Conservation (phyloP, 345 rosid species). For the Excoecaria cochinchinensis region DNA sequence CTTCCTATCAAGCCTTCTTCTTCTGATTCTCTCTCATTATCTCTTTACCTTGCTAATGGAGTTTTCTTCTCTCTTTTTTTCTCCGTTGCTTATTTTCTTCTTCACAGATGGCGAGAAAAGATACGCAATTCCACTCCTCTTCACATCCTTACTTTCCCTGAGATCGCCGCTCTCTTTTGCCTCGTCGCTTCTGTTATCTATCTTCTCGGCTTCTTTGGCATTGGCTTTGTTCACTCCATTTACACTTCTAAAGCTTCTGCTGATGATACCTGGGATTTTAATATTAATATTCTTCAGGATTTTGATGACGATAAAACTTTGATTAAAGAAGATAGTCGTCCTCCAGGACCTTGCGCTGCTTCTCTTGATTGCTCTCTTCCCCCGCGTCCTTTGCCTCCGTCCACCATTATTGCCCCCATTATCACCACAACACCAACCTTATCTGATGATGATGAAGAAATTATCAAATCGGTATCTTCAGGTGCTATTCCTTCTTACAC, state of each 20-base stretch:
- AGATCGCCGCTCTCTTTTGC: constrained; percentile 66
- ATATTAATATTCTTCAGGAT: background rate
- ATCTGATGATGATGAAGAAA: constrained; percentile 35
- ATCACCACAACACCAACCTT: background rate
- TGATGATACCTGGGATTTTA: background rate
- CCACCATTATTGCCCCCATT: background rate
- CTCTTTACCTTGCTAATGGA: constrained; percentile 45
- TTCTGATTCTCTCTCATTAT: constrained; percentile 73
- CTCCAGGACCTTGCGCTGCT: background rate
- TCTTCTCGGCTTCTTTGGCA: constrained; percentile 68
- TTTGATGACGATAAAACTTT: background rate
- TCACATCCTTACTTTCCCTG: constrained; percentile 70
- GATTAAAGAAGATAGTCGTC: background rate
- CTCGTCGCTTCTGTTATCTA: constrained; percentile 39
- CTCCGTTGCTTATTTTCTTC: constrained; percentile 51
- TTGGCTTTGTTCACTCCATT: constrained; percentile 74
- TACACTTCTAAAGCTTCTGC: constrained; percentile 20
- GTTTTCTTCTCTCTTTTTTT: constrained; percentile 51
- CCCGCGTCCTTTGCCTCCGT: background rate
- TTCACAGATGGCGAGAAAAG: constrained; percentile 84
- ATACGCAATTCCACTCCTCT: constrained; percentile 82
- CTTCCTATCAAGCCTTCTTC: constrained; percentile 27
- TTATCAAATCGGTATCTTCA: constrained; percentile 33
- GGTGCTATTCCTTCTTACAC: constrained; percentile 39
- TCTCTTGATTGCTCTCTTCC: background rate